A percentile compares a stretch with the other conserved stretches of the same genome.
These are phyloP conservation scores for Hura crepitans DNA, from an alignment of 441 rosid genomes.

Conservation along the genomic window DNA sequence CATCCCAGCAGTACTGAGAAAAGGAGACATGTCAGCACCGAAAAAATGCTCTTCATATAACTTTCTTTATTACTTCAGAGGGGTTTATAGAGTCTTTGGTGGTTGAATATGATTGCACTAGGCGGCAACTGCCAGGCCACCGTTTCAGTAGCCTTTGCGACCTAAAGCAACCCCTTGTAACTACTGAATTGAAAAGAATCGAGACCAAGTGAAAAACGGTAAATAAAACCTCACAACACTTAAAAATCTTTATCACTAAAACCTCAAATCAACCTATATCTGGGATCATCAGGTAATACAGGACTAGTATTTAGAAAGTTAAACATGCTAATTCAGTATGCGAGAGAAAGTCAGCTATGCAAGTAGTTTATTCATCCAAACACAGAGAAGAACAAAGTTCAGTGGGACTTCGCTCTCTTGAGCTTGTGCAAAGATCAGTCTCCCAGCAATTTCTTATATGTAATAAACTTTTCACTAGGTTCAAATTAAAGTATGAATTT, in stretches of 20 bases:
- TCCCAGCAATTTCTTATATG: neutral
- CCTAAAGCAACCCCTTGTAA: neutral
- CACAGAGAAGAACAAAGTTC: neutral
- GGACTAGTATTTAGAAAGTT: neutral
- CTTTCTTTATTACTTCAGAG: neutral
- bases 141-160: neutral
- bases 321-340: neutral
- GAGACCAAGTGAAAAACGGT: neutral
- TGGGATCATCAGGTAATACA: neutral
- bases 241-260: neutral
- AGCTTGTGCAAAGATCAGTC: neutral
- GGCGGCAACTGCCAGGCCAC: neutral
- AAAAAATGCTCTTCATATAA: neutral
- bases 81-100: neutral
- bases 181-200: neutral
- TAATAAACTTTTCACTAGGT: too few species aligned
- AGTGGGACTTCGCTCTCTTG: neutral
- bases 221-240: neutral
- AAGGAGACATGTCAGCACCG: neutral
- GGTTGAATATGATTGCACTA: neutral
- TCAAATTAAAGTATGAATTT: too few species aligned
- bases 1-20: conserved; percentile 90
- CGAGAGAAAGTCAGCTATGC: neutral
- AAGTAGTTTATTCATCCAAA: neutral
- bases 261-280: neutral